Percentiles rank a stretch among this genome's conserved stretches.
These are phyloP conservation scores for Amaranthus tricolor DNA, from an alignment of 179 eudicot genomes.

Conservation along the genomic window DNA sequence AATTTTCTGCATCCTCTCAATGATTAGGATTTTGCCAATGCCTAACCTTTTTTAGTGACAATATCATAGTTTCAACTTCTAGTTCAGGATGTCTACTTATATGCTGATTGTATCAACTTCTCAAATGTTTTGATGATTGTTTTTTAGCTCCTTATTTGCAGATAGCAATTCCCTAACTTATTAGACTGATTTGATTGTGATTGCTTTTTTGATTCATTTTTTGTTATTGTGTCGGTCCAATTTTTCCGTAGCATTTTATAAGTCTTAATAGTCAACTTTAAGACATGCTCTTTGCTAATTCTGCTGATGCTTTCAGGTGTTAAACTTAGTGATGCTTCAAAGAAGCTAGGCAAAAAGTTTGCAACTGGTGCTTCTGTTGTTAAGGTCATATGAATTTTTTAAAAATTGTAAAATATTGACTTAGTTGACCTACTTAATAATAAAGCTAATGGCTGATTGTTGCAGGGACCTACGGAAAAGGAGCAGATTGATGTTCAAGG, in stretches of 20 bases:
- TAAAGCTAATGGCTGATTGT: constrained; percentile 7
- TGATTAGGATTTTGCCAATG: background rate
- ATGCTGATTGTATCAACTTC: no score
- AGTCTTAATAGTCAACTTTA: background rate
- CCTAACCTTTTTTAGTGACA: background rate
- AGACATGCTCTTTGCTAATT: background rate
- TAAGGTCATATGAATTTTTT: constrained; percentile 45
- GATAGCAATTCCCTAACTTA: background rate
- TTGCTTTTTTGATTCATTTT: background rate
- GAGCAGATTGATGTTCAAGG: constrained; percentile 99
- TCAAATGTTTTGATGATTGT: background rate
- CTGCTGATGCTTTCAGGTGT: constrained; percentile 43
- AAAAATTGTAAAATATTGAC: background rate
- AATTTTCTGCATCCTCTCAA: background rate
- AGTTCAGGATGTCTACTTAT: background rate
- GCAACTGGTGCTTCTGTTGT: constrained; percentile 99
- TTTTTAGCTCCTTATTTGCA: background rate
- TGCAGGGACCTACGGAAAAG: constrained; percentile 93
- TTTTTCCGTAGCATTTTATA: background rate
- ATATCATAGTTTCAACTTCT: background rate
- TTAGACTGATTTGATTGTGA: background rate
- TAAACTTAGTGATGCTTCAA: constrained; percentile 92
- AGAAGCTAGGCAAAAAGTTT: constrained; percentile 98
- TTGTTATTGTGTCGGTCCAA: background rate
- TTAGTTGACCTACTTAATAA: background rate